Evolutionary conservation across 257 asterid species (phyloP).

Genomic region (Solanum commersonii): DNA sequence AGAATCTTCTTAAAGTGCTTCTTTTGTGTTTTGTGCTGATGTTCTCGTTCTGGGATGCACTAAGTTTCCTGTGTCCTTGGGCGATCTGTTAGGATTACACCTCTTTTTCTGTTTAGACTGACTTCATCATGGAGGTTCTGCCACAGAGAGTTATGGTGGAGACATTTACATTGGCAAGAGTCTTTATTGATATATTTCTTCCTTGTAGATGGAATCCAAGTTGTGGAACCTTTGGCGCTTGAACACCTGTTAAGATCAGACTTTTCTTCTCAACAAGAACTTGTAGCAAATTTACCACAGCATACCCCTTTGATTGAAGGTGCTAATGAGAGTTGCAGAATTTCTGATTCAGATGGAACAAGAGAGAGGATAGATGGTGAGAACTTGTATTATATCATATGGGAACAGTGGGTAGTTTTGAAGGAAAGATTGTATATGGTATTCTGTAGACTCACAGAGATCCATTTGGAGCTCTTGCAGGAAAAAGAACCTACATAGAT

Average conservation of each 20-base stretch:
- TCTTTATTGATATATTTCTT: slow-evolving; percentile 9
- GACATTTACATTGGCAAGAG: slow-evolving; percentile 12
- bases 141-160: slow-evolving; percentile 4
- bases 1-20: neutral
- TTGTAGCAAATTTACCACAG: slow-evolving; percentile 15
- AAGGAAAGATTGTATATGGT: slow-evolving; percentile 6
- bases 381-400: slow-evolving; percentile 16
- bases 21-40: neutral
- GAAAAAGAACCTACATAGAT: slow-evolving; percentile 20
- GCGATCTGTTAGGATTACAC: neutral
- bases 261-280: slow-evolving; percentile 18
- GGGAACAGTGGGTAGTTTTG: slow-evolving; percentile 2
- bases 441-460: neutral
- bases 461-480: slow-evolving; percentile 53
- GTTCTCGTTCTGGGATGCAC: neutral
- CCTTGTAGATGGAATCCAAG: slow-evolving; percentile 32
- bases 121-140: slow-evolving; percentile 6
- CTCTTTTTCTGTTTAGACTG: neutral
- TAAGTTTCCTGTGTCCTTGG: neutral
- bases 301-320: neutral
- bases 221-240: slow-evolving; percentile 33
- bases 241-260: slow-evolving; percentile 21
- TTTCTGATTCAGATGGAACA: slow-evolving; percentile 12
- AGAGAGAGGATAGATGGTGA: slow-evolving; percentile 37
- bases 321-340: slow-evolving; percentile 18